Conservation (phyloP, 352 stramenopile genomes). For the Globisporangium orthogonon region DNA sequence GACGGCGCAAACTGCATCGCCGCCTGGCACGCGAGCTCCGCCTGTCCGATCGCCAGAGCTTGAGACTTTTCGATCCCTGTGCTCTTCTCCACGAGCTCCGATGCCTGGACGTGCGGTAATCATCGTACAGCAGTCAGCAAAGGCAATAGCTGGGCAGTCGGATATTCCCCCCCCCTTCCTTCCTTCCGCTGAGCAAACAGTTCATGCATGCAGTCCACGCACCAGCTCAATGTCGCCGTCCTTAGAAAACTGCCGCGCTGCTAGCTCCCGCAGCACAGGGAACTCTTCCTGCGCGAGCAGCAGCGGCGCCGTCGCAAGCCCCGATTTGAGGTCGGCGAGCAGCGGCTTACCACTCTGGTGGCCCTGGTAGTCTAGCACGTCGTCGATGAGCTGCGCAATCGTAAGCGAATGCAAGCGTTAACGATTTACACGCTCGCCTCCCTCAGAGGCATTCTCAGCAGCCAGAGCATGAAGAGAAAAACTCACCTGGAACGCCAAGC, state of each 20-base stretch:
- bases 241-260: constrained; percentile 89
- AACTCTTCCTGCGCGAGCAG: constrained; percentile 94
- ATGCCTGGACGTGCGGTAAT: constrained; percentile 36
- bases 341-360: constrained; percentile 92
- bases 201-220: constrained; percentile 7
- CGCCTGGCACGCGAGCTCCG: constrained; percentile 93
- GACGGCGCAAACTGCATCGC: constrained; percentile 85
- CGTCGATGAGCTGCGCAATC: constrained; percentile 89
- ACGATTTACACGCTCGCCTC: background rate
- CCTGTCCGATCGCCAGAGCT: constrained; percentile 94
- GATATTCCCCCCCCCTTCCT: background rate
- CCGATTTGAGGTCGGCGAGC: constrained; percentile 93
- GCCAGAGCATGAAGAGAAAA: background rate
- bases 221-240: constrained; percentile 90
- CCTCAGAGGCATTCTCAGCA: background rate
- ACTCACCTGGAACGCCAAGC: constrained; percentile 95
- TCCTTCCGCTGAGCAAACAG: background rate
- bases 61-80: constrained; percentile 92
- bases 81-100: constrained; percentile 86
- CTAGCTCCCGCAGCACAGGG: constrained; percentile 86
- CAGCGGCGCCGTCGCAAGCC: constrained; percentile 95
- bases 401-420: background rate
- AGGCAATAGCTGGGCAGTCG: constrained; percentile 10
- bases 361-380: constrained; percentile 98
- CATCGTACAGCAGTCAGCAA: constrained; percentile 8